phyloP scores from a whole-genome alignment of 768 basidiomycete genomes.

The Pleurotus tuber-regium region DNA sequence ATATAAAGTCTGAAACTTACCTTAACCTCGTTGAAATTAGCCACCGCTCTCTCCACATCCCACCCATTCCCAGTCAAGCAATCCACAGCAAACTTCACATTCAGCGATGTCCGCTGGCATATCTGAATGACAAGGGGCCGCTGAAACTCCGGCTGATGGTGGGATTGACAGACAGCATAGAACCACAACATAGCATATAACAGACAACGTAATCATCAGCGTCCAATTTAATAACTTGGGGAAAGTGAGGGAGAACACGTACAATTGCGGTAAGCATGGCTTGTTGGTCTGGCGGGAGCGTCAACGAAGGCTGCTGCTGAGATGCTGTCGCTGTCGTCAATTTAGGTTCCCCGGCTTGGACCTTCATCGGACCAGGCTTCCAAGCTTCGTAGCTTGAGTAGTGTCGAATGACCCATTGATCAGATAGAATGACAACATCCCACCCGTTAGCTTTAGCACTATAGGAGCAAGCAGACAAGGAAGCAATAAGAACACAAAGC shows the following conservation, averaged over 20 bases:
- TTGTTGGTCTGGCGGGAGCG: constrained; percentile 43
- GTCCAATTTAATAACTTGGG: constrained; percentile 11
- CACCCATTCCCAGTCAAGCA: constrained; percentile 85
- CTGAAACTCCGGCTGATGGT: constrained; percentile 63
- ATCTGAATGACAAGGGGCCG: constrained; percentile 69
- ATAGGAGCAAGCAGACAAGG: constrained; percentile 13
- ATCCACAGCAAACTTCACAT: constrained; percentile 75
- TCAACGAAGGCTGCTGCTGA: constrained; percentile 24
- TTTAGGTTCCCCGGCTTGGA: constrained; percentile 49
- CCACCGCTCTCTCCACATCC: constrained; percentile 75
- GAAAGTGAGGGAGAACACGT: constrained; percentile 27
- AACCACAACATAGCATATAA: constrained; percentile 8
- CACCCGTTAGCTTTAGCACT: constrained; percentile 83
- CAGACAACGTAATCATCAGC: constrained; percentile 13
- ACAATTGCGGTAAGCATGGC: constrained; percentile 57
- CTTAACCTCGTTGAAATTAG: constrained; percentile 88
- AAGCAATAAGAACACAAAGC: constrained; percentile 12
- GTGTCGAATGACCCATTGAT: constrained; percentile 79
- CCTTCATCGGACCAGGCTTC: constrained; percentile 69
- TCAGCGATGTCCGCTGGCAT: constrained; percentile 73
- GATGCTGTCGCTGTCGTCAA: constrained; percentile 22
- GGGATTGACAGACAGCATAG: constrained; percentile 2
- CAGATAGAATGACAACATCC: constrained; percentile 88
- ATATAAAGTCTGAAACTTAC: too few species aligned
- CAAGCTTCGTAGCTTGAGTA: constrained; percentile 84